These are phyloP conservation scores for Durusdinium trenchii DNA, from an alignment of 73 alveolate species.

Conservation along the genomic window DNA sequence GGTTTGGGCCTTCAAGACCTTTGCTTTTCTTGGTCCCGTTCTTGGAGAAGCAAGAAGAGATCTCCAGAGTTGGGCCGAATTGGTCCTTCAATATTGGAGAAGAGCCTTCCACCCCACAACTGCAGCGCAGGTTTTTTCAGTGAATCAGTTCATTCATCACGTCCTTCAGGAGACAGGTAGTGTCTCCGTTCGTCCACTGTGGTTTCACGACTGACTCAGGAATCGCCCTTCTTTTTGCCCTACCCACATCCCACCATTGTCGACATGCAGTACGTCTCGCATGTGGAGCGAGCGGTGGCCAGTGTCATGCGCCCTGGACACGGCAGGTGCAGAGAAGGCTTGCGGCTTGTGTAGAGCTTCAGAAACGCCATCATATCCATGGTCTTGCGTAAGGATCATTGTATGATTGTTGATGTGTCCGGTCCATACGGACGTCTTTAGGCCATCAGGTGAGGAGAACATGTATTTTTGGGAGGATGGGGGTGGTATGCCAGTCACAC, in stretches of 20 bases:
- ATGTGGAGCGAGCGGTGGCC: slow-evolving; percentile 90
- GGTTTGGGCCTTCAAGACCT: too few relatives aligned
- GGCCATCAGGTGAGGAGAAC: not conserved
- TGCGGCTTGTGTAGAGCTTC: too few relatives aligned
- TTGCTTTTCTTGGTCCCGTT: too few relatives aligned
- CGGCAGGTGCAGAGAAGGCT: not conserved
- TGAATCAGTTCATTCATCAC: too few relatives aligned
- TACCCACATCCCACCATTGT: slow-evolving; percentile 91
- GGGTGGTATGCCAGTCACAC: not conserved
- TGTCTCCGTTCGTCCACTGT: too few relatives aligned
- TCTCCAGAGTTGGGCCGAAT: not conserved
- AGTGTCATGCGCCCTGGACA: slow-evolving; percentile 55
- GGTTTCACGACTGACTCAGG: too few relatives aligned
- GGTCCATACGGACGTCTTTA: not conserved
- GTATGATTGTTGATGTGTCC: not conserved
- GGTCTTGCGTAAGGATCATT: too few relatives aligned
- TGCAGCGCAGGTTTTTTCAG: too few relatives aligned
- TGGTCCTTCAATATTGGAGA: not conserved
- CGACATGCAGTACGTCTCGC: slow-evolving; percentile 95
- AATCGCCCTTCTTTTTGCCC: slow-evolving; percentile 88
- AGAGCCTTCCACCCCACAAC: not conserved
- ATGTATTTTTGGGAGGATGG: not conserved
- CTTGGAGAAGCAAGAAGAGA: too few relatives aligned
- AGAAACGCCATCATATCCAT: too few relatives aligned
- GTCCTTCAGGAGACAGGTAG: too few relatives aligned